phyloP scores from a whole-genome alignment of 1,284 basidiomycete species.

The Acaromyces ingoldii region DNA sequence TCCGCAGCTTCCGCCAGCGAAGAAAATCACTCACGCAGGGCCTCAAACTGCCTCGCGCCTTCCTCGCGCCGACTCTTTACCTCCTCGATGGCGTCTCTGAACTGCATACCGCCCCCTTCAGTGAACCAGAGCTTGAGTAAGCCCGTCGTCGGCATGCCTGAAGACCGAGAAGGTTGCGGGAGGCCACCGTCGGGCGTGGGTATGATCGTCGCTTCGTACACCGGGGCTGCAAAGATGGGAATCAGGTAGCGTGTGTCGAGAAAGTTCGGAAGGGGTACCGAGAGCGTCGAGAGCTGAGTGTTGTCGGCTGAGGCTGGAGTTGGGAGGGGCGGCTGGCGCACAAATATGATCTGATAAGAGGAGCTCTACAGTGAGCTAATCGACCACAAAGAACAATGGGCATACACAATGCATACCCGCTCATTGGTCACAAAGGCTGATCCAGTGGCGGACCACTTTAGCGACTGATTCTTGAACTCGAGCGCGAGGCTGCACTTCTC shows the following conservation, averaged over 20 bases:
- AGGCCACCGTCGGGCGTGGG: conserved; percentile 33
- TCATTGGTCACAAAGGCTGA: conserved; percentile 27
- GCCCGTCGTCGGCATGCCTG: conserved; percentile 15
- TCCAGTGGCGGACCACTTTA: conserved; percentile 29
- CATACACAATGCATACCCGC: conserved; percentile 14
- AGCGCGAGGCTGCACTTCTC: conserved; percentile 17
- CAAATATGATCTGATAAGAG: conserved; percentile 22
- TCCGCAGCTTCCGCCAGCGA: not conserved
- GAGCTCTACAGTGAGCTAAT: not conserved
- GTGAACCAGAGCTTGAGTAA: conserved; percentile 37
- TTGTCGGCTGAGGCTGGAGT: conserved; percentile 2
- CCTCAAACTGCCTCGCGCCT: conserved; percentile 19
- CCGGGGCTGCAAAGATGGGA: conserved; percentile 35
- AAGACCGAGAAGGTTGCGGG: conserved; percentile 14
- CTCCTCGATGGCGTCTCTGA: conserved; percentile 29
- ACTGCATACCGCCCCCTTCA: conserved; percentile 30
- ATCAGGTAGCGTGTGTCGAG: conserved; percentile 28
- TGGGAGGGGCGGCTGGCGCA: conserved; percentile 18
- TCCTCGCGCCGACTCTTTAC: conserved; percentile 13
- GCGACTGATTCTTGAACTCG: conserved; percentile 13
- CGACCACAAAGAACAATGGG: not conserved
- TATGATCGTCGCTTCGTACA: conserved; percentile 31
- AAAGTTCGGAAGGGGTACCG: conserved; percentile 29
- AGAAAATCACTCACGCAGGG: conserved; percentile 20
- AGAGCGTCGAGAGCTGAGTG: conserved; percentile 17